A percentile compares a stretch with the other conserved stretches of the same genome.
phyloP scores from a whole-genome alignment of 2,329 filamentous ascomycete species.

The Tolypocladium cylindrosporum region DNA sequence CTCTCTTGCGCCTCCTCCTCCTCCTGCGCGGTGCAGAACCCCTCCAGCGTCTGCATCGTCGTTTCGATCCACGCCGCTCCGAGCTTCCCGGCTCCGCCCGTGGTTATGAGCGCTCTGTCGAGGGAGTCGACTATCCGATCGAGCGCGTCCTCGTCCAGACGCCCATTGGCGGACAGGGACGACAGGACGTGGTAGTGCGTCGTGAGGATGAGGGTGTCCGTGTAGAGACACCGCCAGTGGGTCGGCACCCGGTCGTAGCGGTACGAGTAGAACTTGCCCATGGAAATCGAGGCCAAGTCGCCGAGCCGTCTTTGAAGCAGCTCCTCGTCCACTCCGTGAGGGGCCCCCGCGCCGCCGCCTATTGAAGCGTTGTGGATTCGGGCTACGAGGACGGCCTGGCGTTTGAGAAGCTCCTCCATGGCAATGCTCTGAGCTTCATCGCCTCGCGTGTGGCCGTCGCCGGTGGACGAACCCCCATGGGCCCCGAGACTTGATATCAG shows the following conservation, averaged over 20 bases:
- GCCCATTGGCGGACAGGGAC: not conserved
- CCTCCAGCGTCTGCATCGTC: conserved; percentile 34
- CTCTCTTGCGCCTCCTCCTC: conserved; percentile 4
- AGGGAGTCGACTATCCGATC: conserved; percentile 53
- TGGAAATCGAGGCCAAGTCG: conserved; percentile 48
- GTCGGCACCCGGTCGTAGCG: conserved; percentile 55
- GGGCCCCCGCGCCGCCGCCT: not conserved
- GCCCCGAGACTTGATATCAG: not conserved
- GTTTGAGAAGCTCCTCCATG: conserved; percentile 15
- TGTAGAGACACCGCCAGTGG: conserved; percentile 63
- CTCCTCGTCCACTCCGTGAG: conserved; percentile 3
- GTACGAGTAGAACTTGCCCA: conserved; percentile 59
- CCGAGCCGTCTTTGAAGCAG: conserved; percentile 34
- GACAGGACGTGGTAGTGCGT: conserved; percentile 31
- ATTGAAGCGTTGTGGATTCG: conserved; percentile 10
- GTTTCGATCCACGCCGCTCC: conserved; percentile 40
- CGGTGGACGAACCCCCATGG: not conserved
- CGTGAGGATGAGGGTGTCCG: conserved; percentile 58
- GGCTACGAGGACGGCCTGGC: conserved; percentile 16
- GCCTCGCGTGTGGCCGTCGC: not conserved
- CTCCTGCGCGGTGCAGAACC: conserved; percentile 9
- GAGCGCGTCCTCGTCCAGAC: conserved; percentile 22
- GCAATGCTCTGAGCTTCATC: conserved; percentile 5
- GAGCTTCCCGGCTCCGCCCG: conserved; percentile 51
- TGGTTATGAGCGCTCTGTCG: conserved; percentile 68